phyloP scores from a whole-genome alignment of 305 asterid species.

The Fraxinus dipetala region DNA sequence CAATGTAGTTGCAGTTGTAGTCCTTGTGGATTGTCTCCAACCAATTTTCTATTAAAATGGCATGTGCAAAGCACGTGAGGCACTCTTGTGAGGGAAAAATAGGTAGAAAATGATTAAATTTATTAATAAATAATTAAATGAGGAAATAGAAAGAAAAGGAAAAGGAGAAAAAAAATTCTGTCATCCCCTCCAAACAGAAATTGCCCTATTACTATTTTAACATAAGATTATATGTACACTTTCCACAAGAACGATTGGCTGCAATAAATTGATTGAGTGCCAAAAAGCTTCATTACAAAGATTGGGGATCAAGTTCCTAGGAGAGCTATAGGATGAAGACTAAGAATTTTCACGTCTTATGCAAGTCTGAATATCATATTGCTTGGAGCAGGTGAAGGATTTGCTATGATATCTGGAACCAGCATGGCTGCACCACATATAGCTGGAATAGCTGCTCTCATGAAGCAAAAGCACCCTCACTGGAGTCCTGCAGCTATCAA shows the following conservation, averaged over 20 bases:
- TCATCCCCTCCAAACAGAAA: not conserved
- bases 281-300: not conserved
- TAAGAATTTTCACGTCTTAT: not conserved
- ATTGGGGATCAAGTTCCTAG: not conserved
- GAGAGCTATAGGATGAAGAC: not conserved
- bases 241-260: not conserved
- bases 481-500: slow-evolving; percentile 99
- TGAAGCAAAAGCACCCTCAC: slow-evolving; percentile 93
- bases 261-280: not conserved
- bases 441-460: slow-evolving; percentile 98
- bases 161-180: not conserved
- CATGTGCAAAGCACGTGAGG: not conserved
- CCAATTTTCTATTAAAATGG: not conserved
- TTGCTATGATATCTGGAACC: slow-evolving; percentile 97
- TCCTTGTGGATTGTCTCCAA: not conserved
- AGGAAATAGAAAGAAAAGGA: not conserved
- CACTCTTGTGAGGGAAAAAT: not conserved
- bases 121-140: not conserved
- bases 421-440: slow-evolving; percentile 99
- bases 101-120: not conserved
- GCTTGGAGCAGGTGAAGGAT: slow-evolving; percentile 80
- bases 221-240: not conserved
- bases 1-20: not conserved
- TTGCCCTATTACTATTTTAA: not conserved
- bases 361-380: slow-evolving; percentile 8